These are phyloP conservation scores for Populus simonii DNA, from an alignment of 345 rosid species.

Conservation along the genomic window DNA sequence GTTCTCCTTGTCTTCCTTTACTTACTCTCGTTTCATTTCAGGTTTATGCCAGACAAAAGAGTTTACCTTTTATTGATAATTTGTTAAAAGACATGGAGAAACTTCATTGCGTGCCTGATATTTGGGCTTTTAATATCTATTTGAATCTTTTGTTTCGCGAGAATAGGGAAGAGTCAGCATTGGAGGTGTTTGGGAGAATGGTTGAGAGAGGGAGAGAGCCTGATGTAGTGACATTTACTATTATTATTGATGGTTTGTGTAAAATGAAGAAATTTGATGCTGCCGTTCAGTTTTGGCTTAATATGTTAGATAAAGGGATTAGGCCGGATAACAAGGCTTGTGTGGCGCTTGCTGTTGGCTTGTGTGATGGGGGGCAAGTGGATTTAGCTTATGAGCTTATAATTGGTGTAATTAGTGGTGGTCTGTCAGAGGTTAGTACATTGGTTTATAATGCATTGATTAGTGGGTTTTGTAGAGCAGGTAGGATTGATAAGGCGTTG, in stretches of 20 bases:
- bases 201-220: conserved; percentile 65
- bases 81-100: conserved; percentile 68
- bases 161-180: conserved; percentile 45
- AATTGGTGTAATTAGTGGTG: conserved; percentile 57
- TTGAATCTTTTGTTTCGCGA: conserved; percentile 69
- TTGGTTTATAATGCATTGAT: conserved; percentile 74
- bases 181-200: conserved; percentile 59
- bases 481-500: conserved; percentile 72
- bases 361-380: conserved; percentile 69
- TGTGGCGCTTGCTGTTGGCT: conserved; percentile 58
- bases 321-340: conserved; percentile 61
- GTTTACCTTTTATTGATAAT: conserved; percentile 50
- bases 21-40: conserved; percentile 91
- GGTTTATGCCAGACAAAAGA: conserved; percentile 63
- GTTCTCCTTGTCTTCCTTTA: conserved; percentile 72
- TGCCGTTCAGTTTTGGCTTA: conserved; percentile 60
- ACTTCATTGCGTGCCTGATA: conserved; percentile 62
- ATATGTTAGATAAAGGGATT: conserved; percentile 60
- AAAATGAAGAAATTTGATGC: conserved; percentile 48
- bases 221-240: conserved; percentile 81
- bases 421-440: conserved; percentile 48
- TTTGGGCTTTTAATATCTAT: conserved; percentile 76
- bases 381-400: conserved; percentile 86
- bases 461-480: conserved; percentile 70
- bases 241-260: conserved; percentile 66